Percentiles rank a stretch among this genome's conserved stretches.
Conservation (phyloP, 2,329 filamentous ascomycete genomes). For the Xylaria arbuscula region DNA sequence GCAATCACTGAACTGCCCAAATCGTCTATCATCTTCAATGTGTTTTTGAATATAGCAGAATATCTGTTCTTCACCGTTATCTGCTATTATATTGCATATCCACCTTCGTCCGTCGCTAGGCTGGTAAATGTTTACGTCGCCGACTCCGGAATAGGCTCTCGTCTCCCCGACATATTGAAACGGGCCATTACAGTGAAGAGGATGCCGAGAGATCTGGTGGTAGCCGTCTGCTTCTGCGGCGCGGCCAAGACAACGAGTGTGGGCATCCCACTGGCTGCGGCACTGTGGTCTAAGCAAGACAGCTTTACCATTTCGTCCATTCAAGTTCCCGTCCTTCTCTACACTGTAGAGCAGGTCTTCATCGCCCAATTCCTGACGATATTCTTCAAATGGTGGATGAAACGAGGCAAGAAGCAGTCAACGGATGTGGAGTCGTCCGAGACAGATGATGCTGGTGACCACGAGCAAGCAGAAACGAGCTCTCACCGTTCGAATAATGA, state of each 20-base stretch:
- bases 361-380: conserved; percentile 50
- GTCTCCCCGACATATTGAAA: conserved; percentile 48
- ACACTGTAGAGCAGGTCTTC: conserved; percentile 66
- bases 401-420: conserved; percentile 44
- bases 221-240: conserved; percentile 78
- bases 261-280: conserved; percentile 73
- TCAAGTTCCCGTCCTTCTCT: conserved; percentile 72
- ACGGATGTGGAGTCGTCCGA: conserved; percentile 41
- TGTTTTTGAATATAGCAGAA: conserved; percentile 74
- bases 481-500: conserved; percentile 1
- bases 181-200: conserved; percentile 60
- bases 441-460: conserved; percentile 22
- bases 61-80: conserved; percentile 72
- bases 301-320: conserved; percentile 67
- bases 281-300: conserved; percentile 72
- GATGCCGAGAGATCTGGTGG: conserved; percentile 69
- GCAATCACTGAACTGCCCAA: conserved; percentile 69
- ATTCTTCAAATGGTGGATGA: conserved; percentile 60
- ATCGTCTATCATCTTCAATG: conserved; percentile 72
- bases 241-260: conserved; percentile 78
- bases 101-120: conserved; percentile 51
- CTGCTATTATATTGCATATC: conserved; percentile 64
- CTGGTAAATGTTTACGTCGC: conserved; percentile 52
- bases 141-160: conserved; percentile 46
- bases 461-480: conserved; percentile 17